phyloP scores from a whole-genome alignment of 2,329 filamentous ascomycete genomes.

The Tolypocladium cylindrosporum region DNA sequence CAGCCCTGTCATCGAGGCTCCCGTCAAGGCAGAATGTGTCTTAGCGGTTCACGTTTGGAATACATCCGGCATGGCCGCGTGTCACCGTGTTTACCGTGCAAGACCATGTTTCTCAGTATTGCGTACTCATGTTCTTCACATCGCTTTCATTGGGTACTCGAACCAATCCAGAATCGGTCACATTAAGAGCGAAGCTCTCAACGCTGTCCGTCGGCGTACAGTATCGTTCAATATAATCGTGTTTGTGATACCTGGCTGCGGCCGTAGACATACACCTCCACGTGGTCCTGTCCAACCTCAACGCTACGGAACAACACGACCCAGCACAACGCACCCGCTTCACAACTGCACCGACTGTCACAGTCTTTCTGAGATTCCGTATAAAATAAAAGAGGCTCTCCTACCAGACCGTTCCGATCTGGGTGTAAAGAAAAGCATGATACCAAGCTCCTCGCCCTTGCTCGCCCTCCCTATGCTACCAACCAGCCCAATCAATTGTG shows the following conservation, averaged over 20 bases:
- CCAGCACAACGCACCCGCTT: neutral
- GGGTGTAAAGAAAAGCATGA: neutral
- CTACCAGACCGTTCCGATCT: neutral
- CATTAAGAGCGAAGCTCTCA: no score
- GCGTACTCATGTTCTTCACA: no score
- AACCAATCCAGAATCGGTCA: no score
- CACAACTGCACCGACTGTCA: neutral
- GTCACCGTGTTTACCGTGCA: no score
- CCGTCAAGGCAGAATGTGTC: neutral
- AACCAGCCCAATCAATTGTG: neutral
- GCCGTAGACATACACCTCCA: neutral
- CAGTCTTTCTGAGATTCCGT: neutral
- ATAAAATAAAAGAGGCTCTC: neutral
- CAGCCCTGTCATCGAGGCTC: neutral
- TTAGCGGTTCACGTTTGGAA: neutral
- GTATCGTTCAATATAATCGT: no score
- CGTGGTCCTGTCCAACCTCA: neutral
- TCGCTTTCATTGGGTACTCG: no score
- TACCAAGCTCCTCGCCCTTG: neutral
- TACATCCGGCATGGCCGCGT: no score
- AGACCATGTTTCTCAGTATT: no score
- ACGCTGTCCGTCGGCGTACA: no score
- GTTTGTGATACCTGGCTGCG: neutral
- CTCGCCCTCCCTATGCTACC: constrained; percentile 2
- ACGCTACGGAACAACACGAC: neutral